These are phyloP conservation scores for Crepidotus variabilis DNA, from an alignment of 768 basidiomycete genomes.

Conservation along the genomic window DNA sequence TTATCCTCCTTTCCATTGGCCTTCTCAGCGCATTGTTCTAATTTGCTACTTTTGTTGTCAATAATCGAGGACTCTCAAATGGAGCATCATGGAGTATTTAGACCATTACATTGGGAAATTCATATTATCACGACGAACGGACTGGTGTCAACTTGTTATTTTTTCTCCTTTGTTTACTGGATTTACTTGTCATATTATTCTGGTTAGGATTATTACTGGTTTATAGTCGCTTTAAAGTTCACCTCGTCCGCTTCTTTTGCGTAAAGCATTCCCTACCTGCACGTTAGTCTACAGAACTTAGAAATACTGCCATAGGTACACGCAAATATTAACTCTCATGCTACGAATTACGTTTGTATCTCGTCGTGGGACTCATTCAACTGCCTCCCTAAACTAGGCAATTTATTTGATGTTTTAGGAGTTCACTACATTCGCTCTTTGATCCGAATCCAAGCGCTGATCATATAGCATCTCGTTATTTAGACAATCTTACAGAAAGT, in stretches of 20 bases:
- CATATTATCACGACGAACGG: background rate
- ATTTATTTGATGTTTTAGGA: too few relatives aligned
- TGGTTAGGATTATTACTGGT: background rate
- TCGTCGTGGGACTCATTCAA: too few relatives aligned
- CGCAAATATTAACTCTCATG: too few relatives aligned
- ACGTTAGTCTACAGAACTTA: background rate
- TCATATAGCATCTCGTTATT: background rate
- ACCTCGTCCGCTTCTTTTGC: too few relatives aligned
- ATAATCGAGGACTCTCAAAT: background rate
- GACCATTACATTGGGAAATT: background rate
- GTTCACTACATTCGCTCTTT: too few relatives aligned
- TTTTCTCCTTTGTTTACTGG: background rate
- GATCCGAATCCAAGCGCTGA: background rate
- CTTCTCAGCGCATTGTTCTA: constrained; percentile 14
- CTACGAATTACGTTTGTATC: too few relatives aligned
- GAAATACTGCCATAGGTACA: background rate
- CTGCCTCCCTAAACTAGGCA: too few relatives aligned
- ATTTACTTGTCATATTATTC: background rate
- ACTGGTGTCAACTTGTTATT: background rate
- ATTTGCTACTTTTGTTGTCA: background rate
- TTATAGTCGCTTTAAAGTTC: background rate
- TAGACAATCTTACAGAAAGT: background rate
- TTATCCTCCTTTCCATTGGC: constrained; percentile 11
- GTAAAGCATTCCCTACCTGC: background rate
- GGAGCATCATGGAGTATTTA: background rate